phyloP scores from a whole-genome alignment of 441 rosid species.

The Metrosideros polymorpha region DNA sequence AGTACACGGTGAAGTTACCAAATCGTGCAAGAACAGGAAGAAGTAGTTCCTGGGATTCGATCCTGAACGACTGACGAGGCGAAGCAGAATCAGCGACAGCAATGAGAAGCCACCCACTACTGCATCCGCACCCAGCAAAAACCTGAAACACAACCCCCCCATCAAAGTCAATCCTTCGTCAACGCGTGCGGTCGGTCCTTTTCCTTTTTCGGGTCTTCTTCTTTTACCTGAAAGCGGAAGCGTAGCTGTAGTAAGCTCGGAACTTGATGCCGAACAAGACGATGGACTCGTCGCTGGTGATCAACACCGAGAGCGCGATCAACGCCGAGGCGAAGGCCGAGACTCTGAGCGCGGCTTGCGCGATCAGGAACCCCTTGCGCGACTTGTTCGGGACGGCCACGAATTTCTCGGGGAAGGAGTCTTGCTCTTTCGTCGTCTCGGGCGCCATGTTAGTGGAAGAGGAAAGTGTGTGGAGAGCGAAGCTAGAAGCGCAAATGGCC shows the following conservation, averaged over 20 bases:
- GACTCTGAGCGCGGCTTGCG: conserved; percentile 27
- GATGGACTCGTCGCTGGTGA: conserved; percentile 21
- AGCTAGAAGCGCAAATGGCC: background rate
- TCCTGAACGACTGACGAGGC: conserved; percentile 10
- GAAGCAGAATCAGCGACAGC: conserved; percentile 27
- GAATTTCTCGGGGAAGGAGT: background rate
- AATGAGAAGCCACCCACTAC: conserved; percentile 24
- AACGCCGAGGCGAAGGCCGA: conserved; percentile 28
- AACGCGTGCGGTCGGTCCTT: background rate
- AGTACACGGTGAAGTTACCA: conserved; percentile 21
- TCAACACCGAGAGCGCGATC: conserved; percentile 28
- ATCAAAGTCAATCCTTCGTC: background rate
- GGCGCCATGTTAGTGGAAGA: conserved; percentile 2
- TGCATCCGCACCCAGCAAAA: conserved; percentile 30
- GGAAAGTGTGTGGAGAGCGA: background rate
- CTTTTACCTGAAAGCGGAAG: conserved; percentile 35
- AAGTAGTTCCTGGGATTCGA: conserved; percentile 13
- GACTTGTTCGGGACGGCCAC: background rate
- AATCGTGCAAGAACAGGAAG: conserved; percentile 33
- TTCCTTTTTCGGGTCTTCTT: background rate
- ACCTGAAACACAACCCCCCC: conserved; percentile 24
- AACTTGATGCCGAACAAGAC: conserved; percentile 11
- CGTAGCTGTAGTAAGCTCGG: conserved; percentile 23
- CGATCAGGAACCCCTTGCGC: conserved; percentile 9
- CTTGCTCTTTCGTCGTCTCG: conserved; percentile 1